Conservation (phyloP, 2,329 filamentous ascomycete species). For the Tolypocladium cylindrosporum region DNA sequence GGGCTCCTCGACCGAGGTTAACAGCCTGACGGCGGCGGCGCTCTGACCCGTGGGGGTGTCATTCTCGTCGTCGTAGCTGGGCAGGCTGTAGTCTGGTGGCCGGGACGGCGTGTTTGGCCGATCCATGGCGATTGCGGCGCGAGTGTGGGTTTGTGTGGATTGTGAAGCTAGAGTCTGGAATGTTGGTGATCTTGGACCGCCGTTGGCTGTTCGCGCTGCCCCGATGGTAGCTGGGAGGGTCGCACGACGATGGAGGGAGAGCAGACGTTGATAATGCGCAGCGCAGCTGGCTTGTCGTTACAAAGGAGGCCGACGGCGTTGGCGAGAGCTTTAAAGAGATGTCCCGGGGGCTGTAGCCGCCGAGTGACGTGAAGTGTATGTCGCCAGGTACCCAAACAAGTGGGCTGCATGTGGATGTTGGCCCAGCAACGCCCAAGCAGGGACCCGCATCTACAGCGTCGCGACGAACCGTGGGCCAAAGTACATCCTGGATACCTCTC, state of each 20-base stretch:
- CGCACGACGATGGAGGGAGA: background rate
- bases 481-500: too few relatives aligned
- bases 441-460: background rate
- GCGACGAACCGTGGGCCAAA: background rate
- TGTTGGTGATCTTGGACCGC: background rate
- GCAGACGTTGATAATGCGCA: background rate
- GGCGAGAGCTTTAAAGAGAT: background rate
- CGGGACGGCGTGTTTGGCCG: slow-evolving; percentile 38
- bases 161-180: background rate
- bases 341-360: background rate
- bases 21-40: slow-evolving; percentile 45
- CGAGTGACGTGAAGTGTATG: background rate
- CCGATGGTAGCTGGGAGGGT: background rate
- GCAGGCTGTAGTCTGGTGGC: slow-evolving; percentile 48
- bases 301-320: background rate
- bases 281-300: background rate
- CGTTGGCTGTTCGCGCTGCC: background rate
- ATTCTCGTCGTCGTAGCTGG: slow-evolving; percentile 46
- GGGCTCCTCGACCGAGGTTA: slow-evolving; percentile 54
- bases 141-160: background rate
- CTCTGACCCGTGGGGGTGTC: slow-evolving; percentile 36
- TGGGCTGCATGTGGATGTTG: background rate
- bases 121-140: slow-evolving; percentile 28
- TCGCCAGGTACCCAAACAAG: background rate
- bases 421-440: background rate